Base-by-base conservation (phyloP, 2,329 filamentous ascomycete genomes). In the Fusarium begoniae region DNA sequence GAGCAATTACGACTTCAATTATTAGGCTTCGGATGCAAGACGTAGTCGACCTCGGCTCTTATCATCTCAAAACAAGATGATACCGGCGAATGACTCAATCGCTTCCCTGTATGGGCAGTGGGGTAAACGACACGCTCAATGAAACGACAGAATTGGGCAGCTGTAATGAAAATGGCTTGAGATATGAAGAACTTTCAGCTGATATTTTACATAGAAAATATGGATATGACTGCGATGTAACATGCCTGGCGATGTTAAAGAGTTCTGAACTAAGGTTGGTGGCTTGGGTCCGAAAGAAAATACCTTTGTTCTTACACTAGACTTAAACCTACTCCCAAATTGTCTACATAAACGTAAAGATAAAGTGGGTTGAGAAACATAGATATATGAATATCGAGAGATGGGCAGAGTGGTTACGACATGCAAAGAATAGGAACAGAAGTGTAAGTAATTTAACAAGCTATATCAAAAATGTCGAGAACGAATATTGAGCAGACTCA, bases 11-110 rank as follows among this genome's bases (percentile, higher is more conserved):
- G 0, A 8, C 2, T 54, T 22, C 3, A n/a, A 17, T 38, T 26
- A 8, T 28, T 11, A 0, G 7, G 5, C 2, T 2, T 9, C 5
- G 2, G 2, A 17, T 17, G 2, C 24, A 22, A 9, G 8, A 3
- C 5, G 3, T 26, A 13, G 35, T 17, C 4, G 2, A 40, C 5
- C 20, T 38, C 5, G n/a, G n/a, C 50, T 20, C 15, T 15, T 15
- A 20, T 37, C 17, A 26, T 14, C 18, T 22, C 9, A n/a, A 22
- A 26, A 18, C 14, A 28, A 54, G 50, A 11, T 6, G 7, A 15
- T 6, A 12, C 3, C 18, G n/a, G 32, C 13, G n/a, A 53, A 53
- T 53, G 50, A 37, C 32, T 53, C 50, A 37, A 37, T 26, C 13
- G 17, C 13, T 11, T 18, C 28, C 15, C 28, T 50, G 20, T 17